Evolutionary conservation across 768 basidiomycete species (phyloP), one percentile per base, ranked within the genome.

Genomic region (Thelephora ganbajun): DNA sequence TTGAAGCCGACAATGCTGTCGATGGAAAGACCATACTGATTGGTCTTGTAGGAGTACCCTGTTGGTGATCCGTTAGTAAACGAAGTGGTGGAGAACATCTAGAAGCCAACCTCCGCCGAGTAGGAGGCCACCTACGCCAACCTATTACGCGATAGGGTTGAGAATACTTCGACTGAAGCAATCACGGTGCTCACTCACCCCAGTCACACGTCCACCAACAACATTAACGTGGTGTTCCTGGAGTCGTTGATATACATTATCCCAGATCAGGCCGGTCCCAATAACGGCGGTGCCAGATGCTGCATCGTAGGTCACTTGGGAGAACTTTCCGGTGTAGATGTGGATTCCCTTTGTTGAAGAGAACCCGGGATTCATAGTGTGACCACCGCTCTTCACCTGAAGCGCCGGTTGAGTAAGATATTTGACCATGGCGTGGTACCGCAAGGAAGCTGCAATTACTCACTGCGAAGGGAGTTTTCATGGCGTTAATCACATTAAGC

Each of bases 31-130:
- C 80, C 78, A 50, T 69, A 64, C 43, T 77, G 72, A 46, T 79
- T 77, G 1, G 72, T 71, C 39, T 67, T 61, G 70, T 71, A 80
- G 11, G 79, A 78, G 52, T 76, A 79, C 5, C 79, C 77, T 71
- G 13, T 4, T 43, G 39, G 26, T 7, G 43, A 48, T 12, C 23
- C 14, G 6, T 30, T 5, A 11, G 35, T 26, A 14, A 16, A 13
- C 20, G 30, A 16, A 22, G n/a, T 12, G 16, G 19, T 14, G n/a
- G 33, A 48, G 11, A 16, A 45, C 43, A 19, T 46, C 26, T 30
- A 30, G 26, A 30, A 30, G 9, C 9, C 26, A 30, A 53, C 57
- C 55, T 43, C 59, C 59, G 11, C 59, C 59, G 34, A 60, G 56
- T 26, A 66, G 70, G 50, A 78, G 72, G 1, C 79, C 77, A 16